These are phyloP conservation scores for Ascochyta pisi DNA, from an alignment of 2,329 filamentous ascomycete species.

Conservation along the genomic window DNA sequence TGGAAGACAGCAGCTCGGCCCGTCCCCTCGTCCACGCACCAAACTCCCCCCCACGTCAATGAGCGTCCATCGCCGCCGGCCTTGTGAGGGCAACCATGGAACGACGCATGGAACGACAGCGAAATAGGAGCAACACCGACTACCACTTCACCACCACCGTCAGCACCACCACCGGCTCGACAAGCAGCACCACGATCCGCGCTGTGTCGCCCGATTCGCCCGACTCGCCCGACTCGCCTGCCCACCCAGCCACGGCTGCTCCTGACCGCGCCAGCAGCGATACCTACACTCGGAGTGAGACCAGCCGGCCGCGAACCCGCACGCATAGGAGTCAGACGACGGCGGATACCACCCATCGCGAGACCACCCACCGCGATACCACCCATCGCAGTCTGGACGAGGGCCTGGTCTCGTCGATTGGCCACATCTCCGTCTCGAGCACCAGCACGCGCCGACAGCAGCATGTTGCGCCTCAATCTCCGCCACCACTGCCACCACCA, in stretches of 20 bases:
- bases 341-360: too few species aligned
- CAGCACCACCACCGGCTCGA: slow-evolving; percentile 2
- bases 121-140: slow-evolving; percentile 7
- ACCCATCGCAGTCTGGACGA: slow-evolving; percentile 42
- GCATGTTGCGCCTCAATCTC: slow-evolving; percentile 16
- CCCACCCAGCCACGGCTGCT: slow-evolving; percentile 10
- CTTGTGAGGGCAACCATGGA: background rate
- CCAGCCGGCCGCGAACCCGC: slow-evolving; percentile 53
- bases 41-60: background rate
- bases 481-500: slow-evolving; percentile 28
- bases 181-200: slow-evolving; percentile 56
- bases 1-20: too few species aligned
- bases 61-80: slow-evolving; percentile 5
- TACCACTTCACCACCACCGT: slow-evolving; percentile 11
- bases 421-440: slow-evolving; percentile 39
- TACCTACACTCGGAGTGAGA: too few species aligned
- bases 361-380: too few species aligned
- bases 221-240: slow-evolving; percentile 29
- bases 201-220: slow-evolving; percentile 69
- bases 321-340: slow-evolving; percentile 46
- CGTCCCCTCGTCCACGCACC: too few species aligned
- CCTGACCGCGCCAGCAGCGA: slow-evolving; percentile 29
- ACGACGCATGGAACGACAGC: background rate
- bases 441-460: slow-evolving; percentile 28
- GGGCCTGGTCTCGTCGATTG: slow-evolving; percentile 50